Percentiles rank a stretch among this genome's conserved stretches.
Evolutionary conservation across 2,329 filamentous ascomycete genomes (phyloP).

Genomic region (Calonectria pteridis): DNA sequence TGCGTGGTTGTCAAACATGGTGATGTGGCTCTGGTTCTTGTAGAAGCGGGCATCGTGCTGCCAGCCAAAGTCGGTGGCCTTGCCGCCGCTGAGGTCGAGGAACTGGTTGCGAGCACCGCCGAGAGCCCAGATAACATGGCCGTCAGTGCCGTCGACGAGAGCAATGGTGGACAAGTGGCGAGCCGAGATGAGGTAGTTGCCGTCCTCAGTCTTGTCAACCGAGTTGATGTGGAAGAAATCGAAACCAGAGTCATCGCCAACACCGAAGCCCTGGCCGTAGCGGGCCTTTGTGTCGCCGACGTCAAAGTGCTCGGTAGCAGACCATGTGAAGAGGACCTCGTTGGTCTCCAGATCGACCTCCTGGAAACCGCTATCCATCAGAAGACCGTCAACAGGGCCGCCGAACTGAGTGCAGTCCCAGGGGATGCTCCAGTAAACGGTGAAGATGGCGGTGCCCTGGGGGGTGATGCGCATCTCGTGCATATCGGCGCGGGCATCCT

Average conservation of each 20-base stretch:
- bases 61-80: constrained; percentile 53
- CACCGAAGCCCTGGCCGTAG: constrained; percentile 46
- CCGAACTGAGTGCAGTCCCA: constrained; percentile 48
- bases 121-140: constrained; percentile 51
- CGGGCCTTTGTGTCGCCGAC: constrained; percentile 42
- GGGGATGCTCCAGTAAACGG: constrained; percentile 53
- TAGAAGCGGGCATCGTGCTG: constrained; percentile 54
- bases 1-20: constrained; percentile 55
- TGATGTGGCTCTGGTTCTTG: constrained; percentile 46
- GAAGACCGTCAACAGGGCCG: constrained; percentile 45
- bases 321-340: constrained; percentile 53
- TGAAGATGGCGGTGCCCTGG: constrained; percentile 56
- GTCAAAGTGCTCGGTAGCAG: constrained; percentile 49
- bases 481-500: constrained; percentile 52
- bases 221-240: constrained; percentile 57
- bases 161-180: constrained; percentile 48
- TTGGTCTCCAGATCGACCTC: constrained; percentile 54
- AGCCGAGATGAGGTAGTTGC: constrained; percentile 53
- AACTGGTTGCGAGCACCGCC: constrained; percentile 53
- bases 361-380: constrained; percentile 55
- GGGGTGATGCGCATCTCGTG: constrained; percentile 59
- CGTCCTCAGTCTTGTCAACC: constrained; percentile 44
- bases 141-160: constrained; percentile 47
- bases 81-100: constrained; percentile 49
- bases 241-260: constrained; percentile 46